Percentiles rank a stretch among this genome's conserved stretches.
Evolutionary conservation across 352 stramenopile genomes (phyloP).

Genomic region (Globisporangium lucens): DNA sequence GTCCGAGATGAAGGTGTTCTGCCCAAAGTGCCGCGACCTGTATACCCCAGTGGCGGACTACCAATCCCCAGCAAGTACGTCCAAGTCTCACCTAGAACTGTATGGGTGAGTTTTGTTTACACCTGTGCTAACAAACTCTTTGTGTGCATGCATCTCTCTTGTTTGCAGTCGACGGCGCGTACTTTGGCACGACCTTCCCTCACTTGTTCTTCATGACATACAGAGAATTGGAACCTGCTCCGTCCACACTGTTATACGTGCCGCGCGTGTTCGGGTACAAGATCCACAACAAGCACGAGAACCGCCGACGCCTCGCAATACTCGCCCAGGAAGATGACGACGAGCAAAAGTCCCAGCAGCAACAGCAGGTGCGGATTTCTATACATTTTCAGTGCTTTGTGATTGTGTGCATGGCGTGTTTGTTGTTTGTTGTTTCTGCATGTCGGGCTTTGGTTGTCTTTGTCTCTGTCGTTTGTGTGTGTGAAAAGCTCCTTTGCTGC

Average conservation of each 20-base stretch:
- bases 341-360: conserved; percentile 53
- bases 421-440: conserved; percentile 29
- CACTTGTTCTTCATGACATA: conserved; percentile 99
- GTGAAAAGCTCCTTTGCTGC: conserved; percentile 28
- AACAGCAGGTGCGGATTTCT: conserved; percentile 38
- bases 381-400: background rate
- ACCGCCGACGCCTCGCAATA: conserved; percentile 76
- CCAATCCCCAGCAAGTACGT: conserved; percentile 79
- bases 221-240: conserved; percentile 85
- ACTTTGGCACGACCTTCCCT: conserved; percentile 98
- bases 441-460: conserved; percentile 18
- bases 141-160: conserved; percentile 13
- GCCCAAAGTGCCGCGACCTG: conserved; percentile 85
- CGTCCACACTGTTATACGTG: conserved; percentile 85
- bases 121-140: background rate
- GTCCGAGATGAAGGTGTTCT: conserved; percentile 90
- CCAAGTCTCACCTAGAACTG: background rate
- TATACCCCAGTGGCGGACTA: conserved; percentile 86
- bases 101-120: background rate
- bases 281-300: conserved; percentile 87
- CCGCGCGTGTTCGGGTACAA: conserved; percentile 92
- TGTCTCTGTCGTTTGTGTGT: conserved; percentile 17
- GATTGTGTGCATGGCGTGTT: background rate
- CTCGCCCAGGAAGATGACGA: conserved; percentile 82
- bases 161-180: conserved; percentile 91